Evolutionary conservation across 2,329 filamentous ascomycete genomes (phyloP), one percentile per base, ranked within the genome.

Genomic region (Xylaria sp.): DNA sequence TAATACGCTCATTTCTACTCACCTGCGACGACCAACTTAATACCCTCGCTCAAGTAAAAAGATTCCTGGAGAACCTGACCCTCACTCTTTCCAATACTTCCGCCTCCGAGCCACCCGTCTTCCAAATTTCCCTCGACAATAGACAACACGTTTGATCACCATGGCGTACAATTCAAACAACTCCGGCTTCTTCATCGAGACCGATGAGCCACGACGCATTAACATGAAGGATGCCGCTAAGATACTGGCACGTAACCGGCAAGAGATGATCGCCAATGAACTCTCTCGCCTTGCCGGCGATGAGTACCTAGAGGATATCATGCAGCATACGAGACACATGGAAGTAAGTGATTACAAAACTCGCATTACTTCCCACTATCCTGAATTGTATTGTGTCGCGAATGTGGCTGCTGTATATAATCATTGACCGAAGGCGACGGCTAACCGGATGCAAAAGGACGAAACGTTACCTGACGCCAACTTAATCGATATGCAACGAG

Each of bases 401-500:
- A 28, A 42, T 9, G 26, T 20, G 63, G 4, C 59, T 63, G 3
- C 53, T 28, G 15, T 33, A 53, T 11, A 26, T 48, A 36, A 28
- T 15, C 6, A 40, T 61, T 4, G 5, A 51, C 5, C 1, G n/a
- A 38, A 6, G 20, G 6, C 51, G 26, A 15, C 54, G 38, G 44
- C 74, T 76, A 53, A 76, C 68, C 33, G 13, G n/a, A 7, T 56
- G 28, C 1, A 23, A 58, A 61, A 88, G 87, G 88, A 91, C 77
- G 92, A 97, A 82, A 98, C 96, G 33, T 86, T 98, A 73, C 93
- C 96, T 63, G 96, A 99, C 81, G 95, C 97, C 80, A 95, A 95
- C 80, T 94, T 97, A 42, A 99, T 99, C 80, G 96, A 99, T 81
- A 97, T 98, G 82, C 96, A 99, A 83, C 94, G 94, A 73, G 96